These are phyloP conservation scores for Gautieria morchelliformis DNA, from an alignment of 768 basidiomycete genomes.

Conservation along the genomic window DNA sequence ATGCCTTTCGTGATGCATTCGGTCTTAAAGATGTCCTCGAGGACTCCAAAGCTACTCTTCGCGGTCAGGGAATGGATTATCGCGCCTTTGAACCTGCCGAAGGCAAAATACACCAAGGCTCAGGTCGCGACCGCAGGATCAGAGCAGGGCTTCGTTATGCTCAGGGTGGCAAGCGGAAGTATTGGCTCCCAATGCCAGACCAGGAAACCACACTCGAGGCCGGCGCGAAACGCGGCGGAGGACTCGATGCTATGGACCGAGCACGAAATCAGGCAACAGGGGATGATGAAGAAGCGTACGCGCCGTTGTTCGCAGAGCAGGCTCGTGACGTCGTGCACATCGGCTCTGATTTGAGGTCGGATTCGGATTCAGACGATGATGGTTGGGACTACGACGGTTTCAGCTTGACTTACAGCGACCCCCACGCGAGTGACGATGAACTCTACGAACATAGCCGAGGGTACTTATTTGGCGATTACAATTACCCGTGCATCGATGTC, in stretches of 20 bases:
- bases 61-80: conserved; percentile 89
- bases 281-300: conserved; percentile 51
- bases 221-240: conserved; percentile 28
- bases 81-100: conserved; percentile 95
- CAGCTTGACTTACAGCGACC: conserved; percentile 57
- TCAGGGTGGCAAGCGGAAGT: conserved; percentile 85
- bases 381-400: conserved; percentile 26
- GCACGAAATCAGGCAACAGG: conserved; percentile 15
- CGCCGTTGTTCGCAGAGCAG: conserved; percentile 63
- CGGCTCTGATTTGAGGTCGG: conserved; percentile 42
- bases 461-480: conserved; percentile 84
- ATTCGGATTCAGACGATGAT: conserved; percentile 15
- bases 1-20: conserved; percentile 84
- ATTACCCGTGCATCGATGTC: conserved; percentile 84
- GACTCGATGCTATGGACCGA: background rate
- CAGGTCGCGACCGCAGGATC: conserved; percentile 77
- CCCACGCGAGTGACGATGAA: conserved; percentile 63
- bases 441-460: conserved; percentile 67
- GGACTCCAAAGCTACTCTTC: conserved; percentile 73
- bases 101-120: conserved; percentile 84
- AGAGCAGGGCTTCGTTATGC: conserved; percentile 87
- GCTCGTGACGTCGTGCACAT: conserved; percentile 56
- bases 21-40: conserved; percentile 79
- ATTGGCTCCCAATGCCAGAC: conserved; percentile 80
- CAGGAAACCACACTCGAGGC: conserved; percentile 30